Evolutionary conservation across 495 filamentous ascomycete genomes (phyloP).

Genomic region (Trichoderma gamsii): DNA sequence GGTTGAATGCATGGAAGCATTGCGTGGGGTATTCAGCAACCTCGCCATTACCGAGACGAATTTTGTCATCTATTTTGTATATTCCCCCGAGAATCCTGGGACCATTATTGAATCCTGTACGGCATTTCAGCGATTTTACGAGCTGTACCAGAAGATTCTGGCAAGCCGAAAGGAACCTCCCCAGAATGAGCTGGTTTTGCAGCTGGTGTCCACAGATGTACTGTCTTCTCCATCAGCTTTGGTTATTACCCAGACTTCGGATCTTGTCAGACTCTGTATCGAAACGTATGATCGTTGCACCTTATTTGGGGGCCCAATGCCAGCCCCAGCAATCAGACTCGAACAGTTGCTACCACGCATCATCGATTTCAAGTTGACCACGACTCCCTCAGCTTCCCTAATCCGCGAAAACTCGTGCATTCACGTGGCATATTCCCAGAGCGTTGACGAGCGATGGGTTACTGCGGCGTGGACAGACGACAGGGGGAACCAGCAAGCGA

Average conservation of each 20-base stretch:
- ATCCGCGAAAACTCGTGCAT: conserved; percentile 79
- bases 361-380: conserved; percentile 72
- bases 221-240: conserved; percentile 60
- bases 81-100: conserved; percentile 59
- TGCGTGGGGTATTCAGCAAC: conserved; percentile 33
- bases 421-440: conserved; percentile 80
- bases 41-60: conserved; percentile 41
- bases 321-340: conserved; percentile 68
- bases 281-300: conserved; percentile 87
- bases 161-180: conserved; percentile 44
- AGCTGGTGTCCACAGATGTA: conserved; percentile 70
- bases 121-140: conserved; percentile 69
- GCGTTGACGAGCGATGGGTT: conserved; percentile 79
- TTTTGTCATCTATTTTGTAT: conserved; percentile 81
- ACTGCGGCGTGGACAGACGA: conserved; percentile 90
- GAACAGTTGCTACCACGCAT: conserved; percentile 62
- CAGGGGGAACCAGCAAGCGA: conserved; percentile 67
- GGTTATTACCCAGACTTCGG: conserved; percentile 58
- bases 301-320: conserved; percentile 43
- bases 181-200: conserved; percentile 68
- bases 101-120: conserved; percentile 70
- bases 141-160: conserved; percentile 55
- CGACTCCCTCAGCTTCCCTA: conserved; percentile 61
- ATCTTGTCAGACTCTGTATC: conserved; percentile 63
- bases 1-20: conserved; percentile 27